Conservation (phyloP, 306 rosid genomes). For the Lathyrus oleraceus region DNA sequence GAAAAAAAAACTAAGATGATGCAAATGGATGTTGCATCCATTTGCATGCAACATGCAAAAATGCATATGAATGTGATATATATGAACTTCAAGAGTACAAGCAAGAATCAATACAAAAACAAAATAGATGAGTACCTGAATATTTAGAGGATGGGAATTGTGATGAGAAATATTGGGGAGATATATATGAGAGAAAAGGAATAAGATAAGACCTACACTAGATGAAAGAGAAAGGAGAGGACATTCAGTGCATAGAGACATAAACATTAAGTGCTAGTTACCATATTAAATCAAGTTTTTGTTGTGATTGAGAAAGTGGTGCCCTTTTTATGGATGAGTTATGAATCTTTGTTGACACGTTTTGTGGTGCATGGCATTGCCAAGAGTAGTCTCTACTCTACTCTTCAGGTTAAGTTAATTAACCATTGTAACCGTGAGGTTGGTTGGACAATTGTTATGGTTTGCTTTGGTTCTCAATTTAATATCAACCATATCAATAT, state of each 20-base stretch:
- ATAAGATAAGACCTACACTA: background rate
- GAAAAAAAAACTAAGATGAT: background rate
- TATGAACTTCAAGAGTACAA: background rate
- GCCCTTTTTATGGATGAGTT: slow-evolving; percentile 11
- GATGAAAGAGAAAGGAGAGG: slow-evolving; percentile 19
- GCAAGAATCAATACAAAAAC: background rate
- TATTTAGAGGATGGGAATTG: slow-evolving; percentile 12
- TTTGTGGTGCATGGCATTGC: slow-evolving; percentile 19
- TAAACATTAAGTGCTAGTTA: slow-evolving; percentile 41
- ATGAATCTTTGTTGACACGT: slow-evolving; percentile 40
- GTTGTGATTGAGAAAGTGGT: slow-evolving; percentile 14
- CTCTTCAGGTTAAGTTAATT: background rate
- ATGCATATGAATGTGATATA: slow-evolving; percentile 20
- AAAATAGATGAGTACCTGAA: slow-evolving; percentile 37
- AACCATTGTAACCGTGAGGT: slow-evolving; percentile 6
- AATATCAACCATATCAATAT: background rate
- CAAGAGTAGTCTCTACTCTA: background rate
- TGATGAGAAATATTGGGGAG: slow-evolving; percentile 9
- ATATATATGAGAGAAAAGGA: background rate
- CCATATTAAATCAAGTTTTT: slow-evolving; percentile 19
- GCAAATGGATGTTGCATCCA: background rate
- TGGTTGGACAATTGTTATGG: background rate
- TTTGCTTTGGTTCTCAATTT: background rate
- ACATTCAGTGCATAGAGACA: slow-evolving; percentile 19
- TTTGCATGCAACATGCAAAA: slow-evolving; percentile 51